Evolutionary conservation across 345 rosid genomes (phyloP), one percentile per base, ranked within the genome.

Genomic region (Acer negundo): DNA sequence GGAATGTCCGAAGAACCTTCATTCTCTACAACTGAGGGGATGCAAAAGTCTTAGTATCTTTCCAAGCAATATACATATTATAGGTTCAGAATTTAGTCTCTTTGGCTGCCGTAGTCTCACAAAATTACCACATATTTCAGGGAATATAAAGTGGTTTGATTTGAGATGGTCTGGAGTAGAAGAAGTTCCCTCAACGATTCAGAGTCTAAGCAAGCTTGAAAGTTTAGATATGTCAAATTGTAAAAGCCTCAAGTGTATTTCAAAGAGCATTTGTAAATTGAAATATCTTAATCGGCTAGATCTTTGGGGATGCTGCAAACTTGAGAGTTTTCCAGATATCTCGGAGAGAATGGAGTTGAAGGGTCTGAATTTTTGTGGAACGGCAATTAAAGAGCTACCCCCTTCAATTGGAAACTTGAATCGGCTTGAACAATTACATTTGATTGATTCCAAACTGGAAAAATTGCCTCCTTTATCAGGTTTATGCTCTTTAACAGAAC

Each of bases 261-360:
- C 87, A 26, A 71, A 78, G 63, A 67, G 83, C 69, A 74, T 85
- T 46, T 64, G 53, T 49, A 58, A 77, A 28, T 75, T 82, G 82
- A 64, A 78, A 69, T 74, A 80, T 64, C 84, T 82, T 13, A 26
- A 49, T 59, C 10, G 3, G 22, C 62, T 86, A 16, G 20, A 17
- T 40, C 55, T 86, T 55, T 17, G 5, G 1, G 77, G 69, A 16
- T 84, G 87, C 77, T 82, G 62, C 62, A 58, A 64, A 61, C 82
- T 86, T 31, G 80, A 71, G 53, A 76, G 58, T 80, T 81, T 82
- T 55, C 89, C 83, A 26, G 76, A 75, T 40, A 70, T 70, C 53
- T 51, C 73, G 8, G 79, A 76, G 16, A 11, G 19, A 7, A 78
- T 86, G 75, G 78, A 69, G 7, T 10, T 47, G 53, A 47, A 12